Evolutionary conservation across 345 rosid genomes (phyloP).

Genomic region (Eucalyptus marginata): DNA sequence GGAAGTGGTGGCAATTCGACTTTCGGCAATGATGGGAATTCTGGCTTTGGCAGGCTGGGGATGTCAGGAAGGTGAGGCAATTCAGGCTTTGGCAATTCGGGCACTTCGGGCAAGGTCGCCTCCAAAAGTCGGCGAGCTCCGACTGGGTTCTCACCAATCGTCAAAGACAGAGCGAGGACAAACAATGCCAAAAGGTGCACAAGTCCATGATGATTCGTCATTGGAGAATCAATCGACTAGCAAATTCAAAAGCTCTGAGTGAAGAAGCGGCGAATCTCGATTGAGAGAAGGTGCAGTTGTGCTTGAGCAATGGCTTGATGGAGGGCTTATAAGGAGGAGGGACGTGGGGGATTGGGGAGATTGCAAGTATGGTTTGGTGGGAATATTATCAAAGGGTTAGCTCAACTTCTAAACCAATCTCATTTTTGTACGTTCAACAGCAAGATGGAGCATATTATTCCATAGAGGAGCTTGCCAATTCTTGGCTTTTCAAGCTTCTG

Average conservation of each 20-base stretch:
- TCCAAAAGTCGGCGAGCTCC: not conserved
- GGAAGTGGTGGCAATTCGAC: no score
- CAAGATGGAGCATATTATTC: not conserved
- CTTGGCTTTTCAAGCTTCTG: not conserved
- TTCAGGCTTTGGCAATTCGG: no score
- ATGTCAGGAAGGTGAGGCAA: no score
- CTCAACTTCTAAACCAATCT: not conserved
- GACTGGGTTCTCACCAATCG: not conserved
- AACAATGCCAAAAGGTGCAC: not conserved
- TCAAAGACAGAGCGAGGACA: not conserved
- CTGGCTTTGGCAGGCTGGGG: no score
- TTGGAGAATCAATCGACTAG: not conserved
- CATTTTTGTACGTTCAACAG: not conserved
- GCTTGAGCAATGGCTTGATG: not conserved
- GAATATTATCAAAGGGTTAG: not conserved
- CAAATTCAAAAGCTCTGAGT: not conserved
- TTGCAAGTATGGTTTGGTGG: not conserved
- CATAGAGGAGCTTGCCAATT: not conserved
- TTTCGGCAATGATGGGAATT: no score
- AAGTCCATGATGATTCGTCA: not conserved
- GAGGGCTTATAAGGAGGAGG: not conserved
- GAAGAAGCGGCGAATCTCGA: not conserved
- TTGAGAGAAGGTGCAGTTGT: not conserved
- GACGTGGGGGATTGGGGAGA: not conserved
- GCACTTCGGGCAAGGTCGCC: not conserved